Evolutionary conservation across 805 yeast species (phyloP), one percentile per base, ranked within the genome.

Genomic region (Tetrapisispora taiwanensis): DNA sequence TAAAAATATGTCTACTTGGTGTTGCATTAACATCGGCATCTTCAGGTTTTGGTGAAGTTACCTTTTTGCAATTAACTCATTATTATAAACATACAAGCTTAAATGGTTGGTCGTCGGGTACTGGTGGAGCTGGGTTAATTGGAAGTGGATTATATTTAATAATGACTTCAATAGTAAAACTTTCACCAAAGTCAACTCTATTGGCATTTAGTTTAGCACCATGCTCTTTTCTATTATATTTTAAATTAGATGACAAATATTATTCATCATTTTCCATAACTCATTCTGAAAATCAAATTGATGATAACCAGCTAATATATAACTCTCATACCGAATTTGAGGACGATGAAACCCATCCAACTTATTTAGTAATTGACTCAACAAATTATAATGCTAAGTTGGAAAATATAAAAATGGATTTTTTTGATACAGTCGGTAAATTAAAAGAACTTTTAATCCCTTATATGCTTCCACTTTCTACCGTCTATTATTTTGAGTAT

Each of bases 81-180:
- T 81, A 70, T 53, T 87, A 78, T 60, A 72, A 70, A 17, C 69
- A 70, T 15, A 52, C 59, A n/a, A 70, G 94, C 4, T 67, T 90
- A 38, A 78, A 81, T 41, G 97, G 95, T 0, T 90, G 94, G 78
- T 84, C 95, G 18, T 76, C 88, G 7, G 98, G 98, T 1, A 90
- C 97, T 0, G 97, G 98, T 3, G 95, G 87, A 17, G 97, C 98
- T 1, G 98, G 98, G 0, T 61, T 90, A 5, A 73, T 76, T 17
- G 98, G 97, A 0, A 78, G 89, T 42, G 84, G 83, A 43, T 56
- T 74, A 13, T 89, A 76, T 56, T 55, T 90, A 72, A 51, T 82
- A 1, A 48, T 85, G 53, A 90, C 97, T 0, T 81, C 90, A 1
- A 66, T 87, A 56, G 39, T 84, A 19, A 70, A 76, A 1, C 46